A percentile compares a stretch with the other conserved stretches of the same genome.
Evolutionary conservation across 129 eudicot species (phyloP).

Genomic region (Scalesia atractyloides): DNA sequence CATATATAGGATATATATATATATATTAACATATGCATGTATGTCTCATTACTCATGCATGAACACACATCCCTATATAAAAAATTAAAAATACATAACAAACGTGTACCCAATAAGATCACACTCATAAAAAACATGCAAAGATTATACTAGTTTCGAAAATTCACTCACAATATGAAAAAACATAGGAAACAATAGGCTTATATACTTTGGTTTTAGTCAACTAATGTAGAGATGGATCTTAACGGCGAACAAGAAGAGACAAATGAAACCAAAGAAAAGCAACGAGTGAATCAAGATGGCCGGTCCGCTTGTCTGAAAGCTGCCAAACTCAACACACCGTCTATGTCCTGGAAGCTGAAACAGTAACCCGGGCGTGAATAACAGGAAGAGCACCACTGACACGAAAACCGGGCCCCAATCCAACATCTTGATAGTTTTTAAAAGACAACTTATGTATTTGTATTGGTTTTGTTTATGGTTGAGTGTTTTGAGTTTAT

Average conservation of each 20-base stretch:
- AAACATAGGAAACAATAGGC: too few species aligned
- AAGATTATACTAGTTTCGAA: neutral
- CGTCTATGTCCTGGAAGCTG: slow-evolving; percentile 50
- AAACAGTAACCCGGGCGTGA: slow-evolving; percentile 60
- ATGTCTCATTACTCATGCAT: neutral
- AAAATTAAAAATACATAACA: too few species aligned
- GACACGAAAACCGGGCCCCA: slow-evolving; percentile 69
- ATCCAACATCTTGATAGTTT: slow-evolving; percentile 34
- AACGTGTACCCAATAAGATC: too few species aligned
- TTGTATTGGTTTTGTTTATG: neutral
- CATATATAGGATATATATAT: neutral
- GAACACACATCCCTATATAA: too few species aligned
- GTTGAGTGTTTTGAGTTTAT: neutral
- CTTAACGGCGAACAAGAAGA: slow-evolving; percentile 48
- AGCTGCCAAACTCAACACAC: slow-evolving; percentile 53
- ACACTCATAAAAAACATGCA: neutral
- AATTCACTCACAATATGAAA: neutral
- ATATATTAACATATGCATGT: neutral
- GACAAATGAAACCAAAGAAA: slow-evolving; percentile 52
- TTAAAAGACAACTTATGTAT: neutral
- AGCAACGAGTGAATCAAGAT: slow-evolving; percentile 49
- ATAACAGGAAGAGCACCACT: slow-evolving; percentile 55
- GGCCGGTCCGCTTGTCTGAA: slow-evolving; percentile 54
- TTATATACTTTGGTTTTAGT: neutral
- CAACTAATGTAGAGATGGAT: slow-evolving; percentile 52